These are phyloP conservation scores for Clonostachys rosea DNA, from an alignment of 2,329 filamentous ascomycete genomes.

Conservation along the genomic window DNA sequence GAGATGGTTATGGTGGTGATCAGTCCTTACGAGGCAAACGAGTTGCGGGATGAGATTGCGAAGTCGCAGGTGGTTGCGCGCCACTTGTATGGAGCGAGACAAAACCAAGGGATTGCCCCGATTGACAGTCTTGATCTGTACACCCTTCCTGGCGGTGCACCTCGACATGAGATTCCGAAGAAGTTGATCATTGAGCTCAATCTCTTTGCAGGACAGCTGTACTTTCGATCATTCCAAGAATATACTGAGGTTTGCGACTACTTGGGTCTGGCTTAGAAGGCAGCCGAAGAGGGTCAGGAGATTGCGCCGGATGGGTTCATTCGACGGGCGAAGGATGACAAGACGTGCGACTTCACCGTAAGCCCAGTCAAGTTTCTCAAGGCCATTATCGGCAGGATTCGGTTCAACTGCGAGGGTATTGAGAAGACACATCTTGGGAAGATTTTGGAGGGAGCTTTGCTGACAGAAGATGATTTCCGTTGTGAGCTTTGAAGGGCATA, in stretches of 20 bases:
- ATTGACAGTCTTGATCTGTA: conserved; percentile 12
- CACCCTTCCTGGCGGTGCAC: conserved; percentile 2
- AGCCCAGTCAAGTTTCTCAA: conserved; percentile 21
- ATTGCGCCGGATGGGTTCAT: conserved; percentile 25
- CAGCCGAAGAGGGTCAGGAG: conserved; percentile 11
- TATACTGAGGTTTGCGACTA: conserved; percentile 48
- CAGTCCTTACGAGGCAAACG: conserved; percentile 57
- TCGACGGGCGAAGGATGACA: background rate
- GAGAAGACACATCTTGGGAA: conserved; percentile 24
- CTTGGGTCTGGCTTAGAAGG: conserved; percentile 38
- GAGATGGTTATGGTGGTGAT: conserved; percentile 19
- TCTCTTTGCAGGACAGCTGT: conserved; percentile 65
- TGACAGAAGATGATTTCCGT: conserved; percentile 4
- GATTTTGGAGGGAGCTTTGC: conserved; percentile 17
- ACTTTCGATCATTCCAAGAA: conserved; percentile 47
- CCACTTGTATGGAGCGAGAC: conserved; percentile 46
- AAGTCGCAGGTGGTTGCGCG: conserved; percentile 27
- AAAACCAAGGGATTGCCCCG: conserved; percentile 17
- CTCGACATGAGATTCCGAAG: background rate
- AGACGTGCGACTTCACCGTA: background rate
- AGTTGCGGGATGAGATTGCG: conserved; percentile 34
- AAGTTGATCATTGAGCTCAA: conserved; percentile 46
- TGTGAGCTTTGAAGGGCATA: too few species aligned
- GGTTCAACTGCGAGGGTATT: conserved; percentile 23
- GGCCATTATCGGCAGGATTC: conserved; percentile 19